These are phyloP conservation scores for Leishmania martiniquensis DNA, from an alignment of 208 protist species.

Conservation along the genomic window DNA sequence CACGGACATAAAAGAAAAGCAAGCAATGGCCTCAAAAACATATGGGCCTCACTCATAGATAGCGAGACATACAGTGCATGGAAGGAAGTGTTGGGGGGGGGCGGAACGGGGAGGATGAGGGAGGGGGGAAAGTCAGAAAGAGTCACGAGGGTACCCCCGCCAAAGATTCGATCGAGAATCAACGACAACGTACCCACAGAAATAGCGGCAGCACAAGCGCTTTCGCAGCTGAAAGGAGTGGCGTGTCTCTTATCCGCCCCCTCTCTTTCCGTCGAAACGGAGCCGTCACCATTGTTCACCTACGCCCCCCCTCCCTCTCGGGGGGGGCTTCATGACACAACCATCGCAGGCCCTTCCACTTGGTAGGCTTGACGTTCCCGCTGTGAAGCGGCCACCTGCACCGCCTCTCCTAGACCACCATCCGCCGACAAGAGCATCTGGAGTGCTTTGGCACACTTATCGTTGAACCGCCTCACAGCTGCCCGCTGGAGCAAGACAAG, in stretches of 20 bases:
- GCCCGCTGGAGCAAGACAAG: conserved; percentile 33
- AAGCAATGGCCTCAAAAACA: not conserved
- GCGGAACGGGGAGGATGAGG: not conserved
- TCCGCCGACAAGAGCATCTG: conserved; percentile 23
- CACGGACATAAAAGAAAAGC: not conserved
- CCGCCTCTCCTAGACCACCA: conserved; percentile 29
- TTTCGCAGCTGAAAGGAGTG: not conserved
- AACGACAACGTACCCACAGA: not conserved
- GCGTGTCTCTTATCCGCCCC: not conserved
- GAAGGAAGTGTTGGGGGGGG: not conserved
- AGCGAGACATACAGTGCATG: not conserved
- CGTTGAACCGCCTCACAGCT: conserved; percentile 46
- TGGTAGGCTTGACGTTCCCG: conserved; percentile 25
- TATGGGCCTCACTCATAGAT: not conserved
- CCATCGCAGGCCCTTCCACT: not conserved
- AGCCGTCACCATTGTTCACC: not conserved
- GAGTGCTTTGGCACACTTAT: conserved; percentile 38
- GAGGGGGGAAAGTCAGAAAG: not conserved
- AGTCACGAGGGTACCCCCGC: not conserved
- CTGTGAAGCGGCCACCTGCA: conserved; percentile 36
- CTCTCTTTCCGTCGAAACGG: not conserved
- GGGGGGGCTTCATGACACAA: not conserved
- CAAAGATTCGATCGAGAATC: not conserved
- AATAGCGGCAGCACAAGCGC: not conserved
- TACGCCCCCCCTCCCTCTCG: not conserved